Evolutionary conservation across 1,139 yeast genomes (phyloP), one percentile per base, ranked within the genome.

Genomic region (Diutina mesorugosa): DNA sequence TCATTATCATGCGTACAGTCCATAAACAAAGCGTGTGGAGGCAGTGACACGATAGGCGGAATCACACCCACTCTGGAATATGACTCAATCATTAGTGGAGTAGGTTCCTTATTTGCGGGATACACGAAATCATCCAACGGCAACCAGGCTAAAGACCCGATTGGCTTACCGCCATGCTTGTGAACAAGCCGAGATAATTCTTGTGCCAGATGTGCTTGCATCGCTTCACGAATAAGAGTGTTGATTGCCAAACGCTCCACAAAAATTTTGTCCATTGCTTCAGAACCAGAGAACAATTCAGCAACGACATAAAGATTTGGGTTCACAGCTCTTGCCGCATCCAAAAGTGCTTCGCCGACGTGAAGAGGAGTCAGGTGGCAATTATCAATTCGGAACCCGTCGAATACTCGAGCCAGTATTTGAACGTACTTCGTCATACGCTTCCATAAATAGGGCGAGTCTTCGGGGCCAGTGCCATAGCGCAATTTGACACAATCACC

Each of bases 1-100:
- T 90, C 95, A 66, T 93, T 93, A 69, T 93, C 99, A 69, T 93
- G 99, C 3, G 98, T 91, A 65, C 97, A 91, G 68, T 93, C 99
- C 97, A 93, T 91, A 65, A 93, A 87, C 64, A 93, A 75, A 0
- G 98, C 97, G 70, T 90, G 98, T 3, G 96, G 96, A 14, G 85
- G 83, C 51, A 85, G 80, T 8, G 83, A 74, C 1, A 83, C 77
- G 56, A 89, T 77, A 61, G 78, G 79, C 2, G 93, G 91, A 55
- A 86, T 76, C 58, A 82, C 83, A 9, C 53, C 53, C 16, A 50
- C 45, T 18, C 32, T 26, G 16, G 53, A 50, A 18, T 30, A 21
- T 21, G 32, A 10, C 9, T 32, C 21, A 45, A 45, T 45, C 59
- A 85, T 71, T 66, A 85, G 89, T 3, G 75, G 66, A 56, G 65